Evolutionary conservation across 169 alveolate genomes (phyloP), one percentile per base, ranked within the genome.

Genomic region (Theileria orientalis): DNA sequence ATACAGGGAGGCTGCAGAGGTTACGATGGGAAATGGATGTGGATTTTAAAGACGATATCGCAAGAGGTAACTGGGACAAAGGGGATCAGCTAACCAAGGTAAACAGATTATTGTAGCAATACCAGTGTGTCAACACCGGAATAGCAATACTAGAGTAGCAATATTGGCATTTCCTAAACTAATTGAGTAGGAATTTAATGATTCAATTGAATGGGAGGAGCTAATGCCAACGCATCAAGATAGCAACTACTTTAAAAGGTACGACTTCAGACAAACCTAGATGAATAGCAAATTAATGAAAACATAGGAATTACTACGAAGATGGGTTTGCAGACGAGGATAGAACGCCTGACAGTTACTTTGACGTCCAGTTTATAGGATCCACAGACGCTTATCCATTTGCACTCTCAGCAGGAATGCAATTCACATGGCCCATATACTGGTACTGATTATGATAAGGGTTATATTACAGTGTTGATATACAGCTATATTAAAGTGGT

Each of bases 321-420:
- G 87, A 92, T 40, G 94, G 94, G 6, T 83, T 71, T 52, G 92
- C 91, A 21, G 91, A 83, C 49, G 67, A 82, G 41, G 91, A 85
- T 46, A 68, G 91, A 33, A 83, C 86, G 6, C 66, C 49, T 32
- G 94, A 92, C 69, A 69, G 79, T 51, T 92, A 87, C 74, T 92
- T 87, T 64, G 95, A 92, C 67, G 85, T 89, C 1, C 95, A 92
- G 83, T 91, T 92, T 69, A 76, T 92, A 11, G 95, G 95, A 3
- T 83, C 92, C 9, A 86, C 92, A 11, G 94, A 92, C 42, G 83
- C 93, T 14, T 83, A 83, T 54, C 94, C 95, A 21, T 70, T 74
- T 19, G 91, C 93, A 33, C 47, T 83, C 33, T 79, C 91, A 6
- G 95, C 89, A 6, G 95, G 95, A 14, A 73, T 84, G 91, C 91